These are phyloP conservation scores for Eurotiales sp. DNA, from an alignment of 2,329 filamentous ascomycete species.

Conservation along the genomic window DNA sequence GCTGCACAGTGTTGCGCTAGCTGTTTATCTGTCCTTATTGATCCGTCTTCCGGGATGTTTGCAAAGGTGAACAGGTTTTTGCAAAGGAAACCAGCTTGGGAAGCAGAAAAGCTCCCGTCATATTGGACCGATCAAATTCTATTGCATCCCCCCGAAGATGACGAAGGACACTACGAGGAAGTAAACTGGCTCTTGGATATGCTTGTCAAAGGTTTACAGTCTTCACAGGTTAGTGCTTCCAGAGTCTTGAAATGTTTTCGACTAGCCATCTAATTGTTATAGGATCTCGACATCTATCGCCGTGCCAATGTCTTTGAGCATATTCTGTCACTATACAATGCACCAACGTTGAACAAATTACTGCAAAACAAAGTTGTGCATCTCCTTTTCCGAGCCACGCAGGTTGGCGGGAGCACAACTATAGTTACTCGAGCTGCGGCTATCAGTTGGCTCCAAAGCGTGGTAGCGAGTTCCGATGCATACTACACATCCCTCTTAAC, in stretches of 20 bases:
- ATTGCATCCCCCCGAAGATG: conserved; percentile 67
- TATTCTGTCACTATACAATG: conserved; percentile 64
- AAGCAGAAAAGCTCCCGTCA: conserved; percentile 51
- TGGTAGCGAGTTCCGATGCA: conserved; percentile 50
- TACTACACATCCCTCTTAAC: conserved; percentile 41
- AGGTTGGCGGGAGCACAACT: conserved; percentile 72
- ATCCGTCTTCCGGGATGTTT: conserved; percentile 79
- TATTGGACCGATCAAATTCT: conserved; percentile 68
- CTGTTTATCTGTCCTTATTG: conserved; percentile 65
- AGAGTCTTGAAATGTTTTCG: not conserved
- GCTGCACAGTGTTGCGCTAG: conserved; percentile 72
- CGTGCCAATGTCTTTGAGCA: conserved; percentile 69
- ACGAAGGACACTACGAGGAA: conserved; percentile 70
- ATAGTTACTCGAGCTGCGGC: conserved; percentile 72
- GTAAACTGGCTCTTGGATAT: conserved; percentile 70
- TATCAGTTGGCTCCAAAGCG: conserved; percentile 69
- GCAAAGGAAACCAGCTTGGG: conserved; percentile 73
- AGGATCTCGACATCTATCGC: conserved; percentile 50
- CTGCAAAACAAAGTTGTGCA: conserved; percentile 61
- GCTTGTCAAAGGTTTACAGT: conserved; percentile 60
- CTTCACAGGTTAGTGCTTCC: conserved; percentile 48
- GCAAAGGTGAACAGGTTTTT: conserved; percentile 82
- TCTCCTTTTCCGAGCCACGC: conserved; percentile 62
- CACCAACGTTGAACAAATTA: conserved; percentile 58
- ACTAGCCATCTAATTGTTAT: conserved; percentile 1